phyloP scores from a whole-genome alignment of 345 rosid genomes.

The Mangifera indica region DNA sequence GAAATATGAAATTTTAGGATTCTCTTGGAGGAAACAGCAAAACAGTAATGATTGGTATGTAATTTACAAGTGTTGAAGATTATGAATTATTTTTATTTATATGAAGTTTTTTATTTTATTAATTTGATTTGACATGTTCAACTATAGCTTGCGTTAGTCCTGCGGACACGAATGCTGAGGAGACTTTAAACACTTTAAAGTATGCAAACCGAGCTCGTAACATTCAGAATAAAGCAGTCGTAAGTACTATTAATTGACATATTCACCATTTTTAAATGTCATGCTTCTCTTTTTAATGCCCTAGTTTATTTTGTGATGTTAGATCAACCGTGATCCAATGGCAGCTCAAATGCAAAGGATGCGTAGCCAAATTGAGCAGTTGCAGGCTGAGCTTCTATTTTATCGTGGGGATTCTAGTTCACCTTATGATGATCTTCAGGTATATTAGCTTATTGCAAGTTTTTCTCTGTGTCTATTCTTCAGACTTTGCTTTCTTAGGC shows the following conservation, averaged over 20 bases:
- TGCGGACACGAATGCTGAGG: conserved; percentile 97
- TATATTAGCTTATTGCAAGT: conserved; percentile 17
- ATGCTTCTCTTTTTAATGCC: neutral
- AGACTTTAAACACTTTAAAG: conserved; percentile 90
- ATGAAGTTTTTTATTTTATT: neutral
- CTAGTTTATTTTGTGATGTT: conserved; percentile 4
- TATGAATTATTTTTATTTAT: neutral
- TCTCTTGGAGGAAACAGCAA: conserved; percentile 98
- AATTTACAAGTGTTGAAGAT: neutral
- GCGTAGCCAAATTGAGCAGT: conserved; percentile 92
- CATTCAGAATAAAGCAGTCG: conserved; percentile 95
- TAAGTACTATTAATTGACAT: conserved; percentile 33
- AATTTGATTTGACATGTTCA: conserved; percentile 9
- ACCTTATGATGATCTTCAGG: conserved; percentile 93
- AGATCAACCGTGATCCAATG: conserved; percentile 94
- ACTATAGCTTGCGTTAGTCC: conserved; percentile 95
- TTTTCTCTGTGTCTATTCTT: neutral
- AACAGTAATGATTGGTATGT: conserved; percentile 96
- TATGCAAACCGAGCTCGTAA: conserved; percentile 98
- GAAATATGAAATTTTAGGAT: conserved; percentile 53
- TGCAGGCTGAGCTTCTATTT: conserved; percentile 82
- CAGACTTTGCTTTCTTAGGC: conserved; percentile 20
- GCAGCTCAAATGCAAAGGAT: conserved; percentile 77
- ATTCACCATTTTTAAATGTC: neutral
- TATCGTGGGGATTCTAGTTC: conserved; percentile 65